Percentiles rank a stretch among this genome's conserved stretches.
Conservation (phyloP, 257 asterid species). For the Solanum piurae region DNA sequence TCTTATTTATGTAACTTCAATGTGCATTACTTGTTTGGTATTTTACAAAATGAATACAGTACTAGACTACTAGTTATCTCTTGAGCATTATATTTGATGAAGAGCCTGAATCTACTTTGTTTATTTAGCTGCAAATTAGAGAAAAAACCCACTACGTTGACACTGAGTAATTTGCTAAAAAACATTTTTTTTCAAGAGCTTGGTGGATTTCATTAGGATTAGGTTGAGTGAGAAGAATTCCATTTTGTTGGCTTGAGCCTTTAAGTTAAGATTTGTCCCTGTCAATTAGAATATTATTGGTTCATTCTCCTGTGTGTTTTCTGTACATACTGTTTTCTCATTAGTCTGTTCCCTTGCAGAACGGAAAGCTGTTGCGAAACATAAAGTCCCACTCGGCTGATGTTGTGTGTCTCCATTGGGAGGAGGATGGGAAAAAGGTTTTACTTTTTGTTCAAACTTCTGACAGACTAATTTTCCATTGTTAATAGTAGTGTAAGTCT, state of each 20-base stretch:
- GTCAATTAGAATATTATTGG: neutral
- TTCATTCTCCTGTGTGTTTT: neutral
- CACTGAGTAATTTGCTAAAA: neutral
- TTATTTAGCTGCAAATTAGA: neutral
- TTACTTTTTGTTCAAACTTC: neutral
- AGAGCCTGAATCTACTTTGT: neutral
- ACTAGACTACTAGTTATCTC: neutral
- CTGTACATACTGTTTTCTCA: neutral
- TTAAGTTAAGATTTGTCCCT: neutral
- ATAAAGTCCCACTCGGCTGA: constrained; percentile 60
- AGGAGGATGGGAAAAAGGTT: constrained; percentile 55
- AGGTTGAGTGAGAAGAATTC: neutral
- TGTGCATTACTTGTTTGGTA: neutral
- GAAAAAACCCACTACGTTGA: neutral
- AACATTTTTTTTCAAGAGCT: neutral
- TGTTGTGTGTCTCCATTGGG: constrained; percentile 88
- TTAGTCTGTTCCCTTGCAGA: constrained; percentile 28
- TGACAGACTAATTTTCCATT: neutral
- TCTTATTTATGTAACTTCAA: neutral
- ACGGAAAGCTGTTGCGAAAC: constrained; percentile 83
- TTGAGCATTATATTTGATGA: neutral
- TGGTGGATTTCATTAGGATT: neutral
- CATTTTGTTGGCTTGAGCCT: neutral
- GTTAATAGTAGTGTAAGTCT: neutral
- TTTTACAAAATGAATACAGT: neutral